These are phyloP conservation scores for Ogataea methylovora DNA, from an alignment of 805 yeast species.

Conservation along the genomic window DNA sequence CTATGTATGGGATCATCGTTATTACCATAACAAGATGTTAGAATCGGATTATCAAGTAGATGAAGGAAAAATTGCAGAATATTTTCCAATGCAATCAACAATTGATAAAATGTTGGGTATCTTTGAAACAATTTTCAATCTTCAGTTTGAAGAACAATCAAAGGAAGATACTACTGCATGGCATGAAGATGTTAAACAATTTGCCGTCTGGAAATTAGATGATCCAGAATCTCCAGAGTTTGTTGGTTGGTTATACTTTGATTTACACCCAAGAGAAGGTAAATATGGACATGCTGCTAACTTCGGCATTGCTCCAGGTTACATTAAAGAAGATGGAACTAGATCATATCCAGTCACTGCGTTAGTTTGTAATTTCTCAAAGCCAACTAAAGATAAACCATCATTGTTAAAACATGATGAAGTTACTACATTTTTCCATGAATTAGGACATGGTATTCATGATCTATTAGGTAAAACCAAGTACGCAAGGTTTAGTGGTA, in stretches of 20 bases:
- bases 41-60: constrained; percentile 69
- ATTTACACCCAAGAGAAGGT: constrained; percentile 79
- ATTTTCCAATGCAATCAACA: constrained; percentile 67
- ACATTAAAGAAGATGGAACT: constrained; percentile 35
- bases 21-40: constrained; percentile 55
- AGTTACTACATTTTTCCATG: constrained; percentile 82
- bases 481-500: constrained; percentile 66
- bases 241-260: constrained; percentile 74
- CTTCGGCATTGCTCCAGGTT: constrained; percentile 61
- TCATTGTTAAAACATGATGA: constrained; percentile 71
- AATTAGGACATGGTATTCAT: constrained; percentile 85
- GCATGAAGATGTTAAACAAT: constrained; percentile 75
- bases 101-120: constrained; percentile 61
- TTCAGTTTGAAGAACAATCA: constrained; percentile 52
- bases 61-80: constrained; percentile 63
- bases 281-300: constrained; percentile 89
- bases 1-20: constrained; percentile 71
- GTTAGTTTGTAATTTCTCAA: constrained; percentile 78
- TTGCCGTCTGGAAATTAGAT: constrained; percentile 64
- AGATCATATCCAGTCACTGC: constrained; percentile 66
- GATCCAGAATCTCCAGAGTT: constrained; percentile 42
- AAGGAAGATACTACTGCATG: constrained; percentile 42
- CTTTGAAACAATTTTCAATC: constrained; percentile 61
- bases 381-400: constrained; percentile 62
- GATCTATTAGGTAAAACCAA: constrained; percentile 60